Percentiles rank a stretch among this genome's conserved stretches.
These are phyloP conservation scores for Coemansia sp. DNA, from an alignment of 371 early-diverging fungal genomes.

Conservation along the genomic window DNA sequence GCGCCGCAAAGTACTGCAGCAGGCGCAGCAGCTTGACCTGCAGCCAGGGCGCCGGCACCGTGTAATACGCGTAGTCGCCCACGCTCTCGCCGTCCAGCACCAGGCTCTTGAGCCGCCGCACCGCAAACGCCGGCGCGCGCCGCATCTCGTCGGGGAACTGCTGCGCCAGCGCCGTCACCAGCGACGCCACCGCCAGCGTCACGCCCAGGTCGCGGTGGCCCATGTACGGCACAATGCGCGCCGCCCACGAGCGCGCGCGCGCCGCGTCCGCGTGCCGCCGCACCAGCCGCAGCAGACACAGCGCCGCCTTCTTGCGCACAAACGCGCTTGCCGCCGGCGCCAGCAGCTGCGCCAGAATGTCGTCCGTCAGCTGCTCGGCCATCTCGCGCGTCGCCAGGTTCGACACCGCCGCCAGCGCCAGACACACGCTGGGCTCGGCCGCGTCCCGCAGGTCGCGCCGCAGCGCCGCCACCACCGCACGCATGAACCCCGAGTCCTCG, in stretches of 20 bases:
- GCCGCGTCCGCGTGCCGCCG: slow-evolving; percentile 90
- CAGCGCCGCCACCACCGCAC: slow-evolving; percentile 83
- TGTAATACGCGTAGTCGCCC: slow-evolving; percentile 92
- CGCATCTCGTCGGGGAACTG: slow-evolving; percentile 78
- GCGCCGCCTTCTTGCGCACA: slow-evolving; percentile 95
- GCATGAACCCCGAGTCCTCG: slow-evolving; percentile 81
- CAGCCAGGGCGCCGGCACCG: slow-evolving; percentile 96
- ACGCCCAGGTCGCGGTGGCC: slow-evolving; percentile 88
- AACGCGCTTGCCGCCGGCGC: slow-evolving; percentile 64
- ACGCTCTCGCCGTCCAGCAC: slow-evolving; percentile 83
- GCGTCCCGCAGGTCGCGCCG: slow-evolving; percentile 85
- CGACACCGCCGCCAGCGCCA: slow-evolving; percentile 94
- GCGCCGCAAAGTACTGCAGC: slow-evolving; percentile 92
- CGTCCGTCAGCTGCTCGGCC: slow-evolving; percentile 80
- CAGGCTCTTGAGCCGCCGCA: slow-evolving; percentile 79
- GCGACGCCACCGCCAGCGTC: slow-evolving; percentile 74
- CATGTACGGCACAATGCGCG: slow-evolving; percentile 73
- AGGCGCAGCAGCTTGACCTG: slow-evolving; percentile 93
- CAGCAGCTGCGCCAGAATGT: slow-evolving; percentile 82
- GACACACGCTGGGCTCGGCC: slow-evolving; percentile 86
- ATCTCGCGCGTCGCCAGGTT: slow-evolving; percentile 92
- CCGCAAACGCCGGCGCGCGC: slow-evolving; percentile 61
- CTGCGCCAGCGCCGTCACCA: slow-evolving; percentile 87
- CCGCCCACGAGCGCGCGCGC: slow-evolving; percentile 88
- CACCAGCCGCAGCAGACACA: slow-evolving; percentile 85